Percentiles rank a stretch among this genome's conserved stretches.
Evolutionary conservation across 805 yeast genomes (phyloP).

Genomic region (Saturnispora hagleri): DNA sequence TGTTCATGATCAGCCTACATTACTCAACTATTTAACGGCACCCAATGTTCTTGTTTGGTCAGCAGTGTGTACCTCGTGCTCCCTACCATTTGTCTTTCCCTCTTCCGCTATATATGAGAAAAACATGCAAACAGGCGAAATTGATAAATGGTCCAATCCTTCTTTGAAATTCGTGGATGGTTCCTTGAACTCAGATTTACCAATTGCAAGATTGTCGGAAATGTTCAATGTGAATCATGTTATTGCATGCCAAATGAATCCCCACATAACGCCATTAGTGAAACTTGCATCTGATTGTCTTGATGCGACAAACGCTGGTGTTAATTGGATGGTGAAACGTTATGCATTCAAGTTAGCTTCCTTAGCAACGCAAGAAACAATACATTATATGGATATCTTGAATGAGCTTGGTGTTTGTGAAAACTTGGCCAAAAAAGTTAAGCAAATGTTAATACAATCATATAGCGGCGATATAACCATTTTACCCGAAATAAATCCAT

Average conservation of each 20-base stretch:
- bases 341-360: slow-evolving; percentile 43
- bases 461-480: slow-evolving; percentile 94
- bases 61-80: slow-evolving; percentile 88
- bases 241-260: slow-evolving; percentile 95
- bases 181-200: slow-evolving; percentile 89
- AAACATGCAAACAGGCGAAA: slow-evolving; percentile 59
- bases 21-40: slow-evolving; percentile 71
- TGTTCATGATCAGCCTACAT: slow-evolving; percentile 80
- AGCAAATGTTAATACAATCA: slow-evolving; percentile 72
- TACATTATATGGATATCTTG: slow-evolving; percentile 66
- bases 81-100: slow-evolving; percentile 86
- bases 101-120: slow-evolving; percentile 81
- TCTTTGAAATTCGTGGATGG: slow-evolving; percentile 87
- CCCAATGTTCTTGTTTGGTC: slow-evolving; percentile 81
- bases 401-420: slow-evolving; percentile 71
- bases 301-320: slow-evolving; percentile 38
- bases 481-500: slow-evolving; percentile 59
- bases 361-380: slow-evolving; percentile 55
- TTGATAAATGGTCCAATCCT: slow-evolving; percentile 74
- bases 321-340: slow-evolving; percentile 41
- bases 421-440: slow-evolving; percentile 61
- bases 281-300: slow-evolving; percentile 51
- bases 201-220: slow-evolving; percentile 81
- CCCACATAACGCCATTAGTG: slow-evolving; percentile 87
- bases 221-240: slow-evolving; percentile 97